Evolutionary conservation across 495 filamentous ascomycete genomes (phyloP), one percentile per base, ranked within the genome.

Genomic region (Penicillium ochrochloron): DNA sequence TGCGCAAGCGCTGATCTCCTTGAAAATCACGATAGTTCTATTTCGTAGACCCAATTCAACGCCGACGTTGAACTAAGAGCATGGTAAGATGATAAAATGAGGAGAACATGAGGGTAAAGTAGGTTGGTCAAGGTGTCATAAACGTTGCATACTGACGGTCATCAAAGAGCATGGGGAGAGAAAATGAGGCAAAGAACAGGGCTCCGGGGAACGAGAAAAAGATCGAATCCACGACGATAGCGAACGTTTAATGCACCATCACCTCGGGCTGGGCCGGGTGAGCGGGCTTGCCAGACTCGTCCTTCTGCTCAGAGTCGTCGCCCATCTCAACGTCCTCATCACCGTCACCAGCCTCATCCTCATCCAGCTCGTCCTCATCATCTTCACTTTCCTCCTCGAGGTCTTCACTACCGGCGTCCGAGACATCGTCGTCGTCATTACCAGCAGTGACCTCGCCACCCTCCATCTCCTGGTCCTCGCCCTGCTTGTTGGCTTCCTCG

Each of bases 311-410:
- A 27, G 77, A 70, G 58, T 84, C 89, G 63, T 92, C 92, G 21
- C 85, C 88, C 80, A 95, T 90, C 60, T 94, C 93, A 80, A 95
- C 92, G 68, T 90, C 92, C 53, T 93, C 92, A 62, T 92, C 92
- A 17, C 78, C 90, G 10, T 86, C 88, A 19, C 78, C 86, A 14
- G 72, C 85, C 61, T 92, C 92, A 33, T 88, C 91, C 46, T 88
- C 92, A 21, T 88, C 92, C 29, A 91, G 85, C 15, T 91, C 91
- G 57, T 96, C 92, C 59, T 96, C 94, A 55, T 97, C 93, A 44
- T 90, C 87, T 17, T 92, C 93, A 65, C 89, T 95, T 76, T 98
- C 96, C 46, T 89, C 91, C 76, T 97, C 95, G n/a, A 99, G 87
- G 73, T 99, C 95, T 71, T 97, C 95, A 69, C 91, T 94, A 60